These are phyloP conservation scores for Phytopythium montanum DNA, from an alignment of 352 stramenopile species.

Conservation along the genomic window DNA sequence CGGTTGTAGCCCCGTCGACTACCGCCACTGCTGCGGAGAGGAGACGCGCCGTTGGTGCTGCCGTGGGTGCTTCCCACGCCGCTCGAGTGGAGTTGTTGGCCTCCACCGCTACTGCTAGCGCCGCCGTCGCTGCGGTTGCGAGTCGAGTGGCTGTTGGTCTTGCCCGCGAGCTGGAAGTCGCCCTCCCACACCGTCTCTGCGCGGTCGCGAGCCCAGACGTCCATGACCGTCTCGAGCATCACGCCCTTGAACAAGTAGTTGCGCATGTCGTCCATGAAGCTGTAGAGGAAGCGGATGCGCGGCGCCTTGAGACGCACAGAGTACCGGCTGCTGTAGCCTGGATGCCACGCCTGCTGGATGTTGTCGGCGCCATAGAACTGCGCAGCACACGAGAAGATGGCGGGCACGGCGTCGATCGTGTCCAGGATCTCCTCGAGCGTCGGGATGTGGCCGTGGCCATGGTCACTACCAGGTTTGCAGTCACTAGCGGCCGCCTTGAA, in stretches of 20 bases:
- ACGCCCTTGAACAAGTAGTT: slow-evolving; percentile 70
- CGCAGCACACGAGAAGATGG: slow-evolving; percentile 72
- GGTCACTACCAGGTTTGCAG: slow-evolving; percentile 12
- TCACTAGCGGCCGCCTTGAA: slow-evolving; percentile 9
- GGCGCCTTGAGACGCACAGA: slow-evolving; percentile 73
- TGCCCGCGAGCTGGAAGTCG: slow-evolving; percentile 57
- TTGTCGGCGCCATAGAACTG: slow-evolving; percentile 72
- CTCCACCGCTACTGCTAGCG: slow-evolving; percentile 1
- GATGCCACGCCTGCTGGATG: slow-evolving; percentile 81
- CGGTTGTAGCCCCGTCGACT: neutral
- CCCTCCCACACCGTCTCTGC: slow-evolving; percentile 67
- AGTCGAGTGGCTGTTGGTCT: slow-evolving; percentile 8
- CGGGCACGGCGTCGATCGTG: slow-evolving; percentile 46
- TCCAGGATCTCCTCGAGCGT: slow-evolving; percentile 55
- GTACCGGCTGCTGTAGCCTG: slow-evolving; percentile 72
- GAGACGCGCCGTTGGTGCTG: neutral
- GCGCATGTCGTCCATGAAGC: slow-evolving; percentile 76
- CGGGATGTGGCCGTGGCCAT: slow-evolving; percentile 39
- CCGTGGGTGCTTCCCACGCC: neutral
- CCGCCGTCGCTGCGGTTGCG: slow-evolving; percentile 5
- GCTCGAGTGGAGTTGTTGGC: neutral
- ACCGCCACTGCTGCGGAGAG: slow-evolving; percentile 4
- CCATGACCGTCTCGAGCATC: slow-evolving; percentile 54
- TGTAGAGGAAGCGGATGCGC: slow-evolving; percentile 78
- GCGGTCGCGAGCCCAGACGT: slow-evolving; percentile 57